Base-by-base conservation (phyloP, 257 asterid genomes). In the Primulina tabacum region DNA sequence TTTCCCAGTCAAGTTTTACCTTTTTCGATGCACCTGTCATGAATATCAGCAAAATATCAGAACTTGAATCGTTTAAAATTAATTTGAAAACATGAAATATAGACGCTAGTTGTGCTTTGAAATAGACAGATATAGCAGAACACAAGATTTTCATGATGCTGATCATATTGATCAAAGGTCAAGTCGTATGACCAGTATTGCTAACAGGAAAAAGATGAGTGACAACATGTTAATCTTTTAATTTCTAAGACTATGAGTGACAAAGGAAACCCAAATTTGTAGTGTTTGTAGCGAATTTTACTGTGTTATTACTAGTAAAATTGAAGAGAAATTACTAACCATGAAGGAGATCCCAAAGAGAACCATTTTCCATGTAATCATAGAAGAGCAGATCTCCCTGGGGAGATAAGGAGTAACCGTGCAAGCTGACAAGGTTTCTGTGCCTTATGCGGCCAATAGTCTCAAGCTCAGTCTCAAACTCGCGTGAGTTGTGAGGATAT, bases 341-440 rank as follows among this genome's bases (percentile, higher is more conserved):
- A 75, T 94, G 99, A 75, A 94, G 96, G 71, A 91, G 99, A 82
- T 91, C 97, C 99, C 99, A 94, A 21, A 94, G 97, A 17, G 99
- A 94, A 8, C 99, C 99, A 77, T 94, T 94, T 62, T 85, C 93
- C 99, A 94, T 94, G 86, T 86, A 91, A 67, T 94, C 99, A 16
- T 91, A 94, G 80, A 89, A 94, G 80, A 94, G 99, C 70, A 94
- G 97, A 62, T 91, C 87, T 5, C 95, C 99, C 53, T 70, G 84
- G 6, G 97, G 93, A 32, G 95, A 86, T 60, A 89, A 80, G 28
- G 93, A 85, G 81, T 91, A 94, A 11, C 99, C 99, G 65, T 91
- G 97, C 88, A 94, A 84, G 87, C 89, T 87, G 53, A 94, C 98
- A n/a, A 94, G 87, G 82, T 94, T 94, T 77, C 99, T 78, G 73